Evolutionary conservation across 2,329 filamentous ascomycete species (phyloP), one percentile per base, ranked within the genome.

Genomic region (Fusarium sp.): DNA sequence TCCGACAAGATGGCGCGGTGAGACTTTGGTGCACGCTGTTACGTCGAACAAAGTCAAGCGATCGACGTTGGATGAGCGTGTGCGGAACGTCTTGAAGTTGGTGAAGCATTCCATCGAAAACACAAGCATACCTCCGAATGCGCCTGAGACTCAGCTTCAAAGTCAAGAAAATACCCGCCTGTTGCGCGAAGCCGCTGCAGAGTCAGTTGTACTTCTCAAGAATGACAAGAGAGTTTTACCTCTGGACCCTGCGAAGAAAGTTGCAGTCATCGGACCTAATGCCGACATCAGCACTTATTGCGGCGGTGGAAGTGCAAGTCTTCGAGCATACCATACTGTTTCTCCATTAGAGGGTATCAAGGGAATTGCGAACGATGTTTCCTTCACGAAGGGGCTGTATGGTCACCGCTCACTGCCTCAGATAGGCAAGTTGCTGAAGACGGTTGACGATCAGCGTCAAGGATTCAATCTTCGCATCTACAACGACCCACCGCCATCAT

Each of bases 81-180:
- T 63, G 1, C 4, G 55, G 8, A 63, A 61, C 5, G 6, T 63
- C 0, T n/a, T 63, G 35, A 61, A 61, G 15, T 2, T 63, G 35
- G 44, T 63, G 10, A 63, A 61, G 18, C 56, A 63, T n/a, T 61
- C 61, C 2, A 31, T 45, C 6, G 59, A 63, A 2, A 61, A 48
- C 13, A 48, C 61, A 1, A 50, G 22, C 3, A 61, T 63, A 6
- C 55, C 44, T 0, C 35, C 55, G 0, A 63, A 63, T 2, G 61
- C 61, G 14, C 55, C 61, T 0, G 61, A 63, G 14, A 63, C 35
- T 15, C 55, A 44, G 0, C 61, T 63, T 5, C 24, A 42, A 1
- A 41, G 30, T 0, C 4, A 41, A 0, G 18, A 42, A 1, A 61
- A 63, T 0, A 35, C 7, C 8, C 36, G 24, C 1, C 22, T 63